Conservation (phyloP, 192 early-diverging fungal species). For the Umbelopsis ramanniana region DNA sequence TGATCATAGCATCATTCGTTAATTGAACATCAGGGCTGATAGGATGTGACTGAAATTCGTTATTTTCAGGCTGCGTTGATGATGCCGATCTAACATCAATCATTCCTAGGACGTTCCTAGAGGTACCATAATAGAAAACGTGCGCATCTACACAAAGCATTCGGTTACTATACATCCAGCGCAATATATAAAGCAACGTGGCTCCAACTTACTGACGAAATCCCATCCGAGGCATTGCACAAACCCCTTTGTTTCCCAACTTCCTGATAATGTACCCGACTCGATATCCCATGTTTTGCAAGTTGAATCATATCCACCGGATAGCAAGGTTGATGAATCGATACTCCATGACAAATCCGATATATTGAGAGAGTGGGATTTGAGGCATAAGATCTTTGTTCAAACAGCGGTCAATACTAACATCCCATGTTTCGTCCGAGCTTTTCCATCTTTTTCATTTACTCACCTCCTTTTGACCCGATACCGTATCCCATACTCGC, state of each 20-base stretch:
- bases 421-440: background rate
- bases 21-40: slow-evolving; percentile 40
- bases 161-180: no score
- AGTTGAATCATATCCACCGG: slow-evolving; percentile 80
- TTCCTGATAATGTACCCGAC: slow-evolving; percentile 60
- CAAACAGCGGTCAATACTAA: background rate
- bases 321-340: slow-evolving; percentile 68
- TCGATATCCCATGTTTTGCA: slow-evolving; percentile 84
- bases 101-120: slow-evolving; percentile 72
- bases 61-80: slow-evolving; percentile 1
- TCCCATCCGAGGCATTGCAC: slow-evolving; percentile 84
- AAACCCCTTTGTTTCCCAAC: slow-evolving; percentile 78
- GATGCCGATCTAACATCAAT: slow-evolving; percentile 52
- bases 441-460: background rate
- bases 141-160: slow-evolving; percentile 56
- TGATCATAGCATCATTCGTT: slow-evolving; percentile 81
- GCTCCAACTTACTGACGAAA: slow-evolving; percentile 58
- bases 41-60: background rate
- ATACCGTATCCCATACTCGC: slow-evolving; percentile 82
- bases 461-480: slow-evolving; percentile 68
- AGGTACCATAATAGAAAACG: slow-evolving; percentile 80
- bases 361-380: slow-evolving; percentile 77
- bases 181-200: background rate
- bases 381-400: slow-evolving; percentile 63
- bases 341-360: slow-evolving; percentile 79